Conservation (phyloP, 2,329 filamentous ascomycete genomes). For the Scortechinia acanthostroma region DNA sequence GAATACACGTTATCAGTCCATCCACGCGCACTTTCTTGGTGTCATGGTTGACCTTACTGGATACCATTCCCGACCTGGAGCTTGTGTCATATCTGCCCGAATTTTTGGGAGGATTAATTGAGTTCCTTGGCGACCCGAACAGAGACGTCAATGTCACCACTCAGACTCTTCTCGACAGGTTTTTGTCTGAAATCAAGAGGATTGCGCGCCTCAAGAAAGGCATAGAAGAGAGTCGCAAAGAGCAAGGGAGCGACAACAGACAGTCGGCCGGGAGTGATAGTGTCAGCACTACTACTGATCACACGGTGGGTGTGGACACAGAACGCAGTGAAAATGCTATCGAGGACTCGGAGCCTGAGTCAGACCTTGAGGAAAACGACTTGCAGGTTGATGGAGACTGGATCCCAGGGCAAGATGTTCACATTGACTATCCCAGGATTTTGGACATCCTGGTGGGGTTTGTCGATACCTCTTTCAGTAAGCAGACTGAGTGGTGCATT, state of each 20-base stretch:
- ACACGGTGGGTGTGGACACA: constrained; percentile 50
- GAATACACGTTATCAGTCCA: constrained; percentile 88
- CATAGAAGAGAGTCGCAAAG: constrained; percentile 52
- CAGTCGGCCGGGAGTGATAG: constrained; percentile 20
- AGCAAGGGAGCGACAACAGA: constrained; percentile 69
- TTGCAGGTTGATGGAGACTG: constrained; percentile 78
- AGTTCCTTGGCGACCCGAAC: constrained; percentile 86
- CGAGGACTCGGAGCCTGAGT: constrained; percentile 15
- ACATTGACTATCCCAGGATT: constrained; percentile 86
- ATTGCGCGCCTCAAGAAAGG: constrained; percentile 90
- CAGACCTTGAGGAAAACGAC: background rate
- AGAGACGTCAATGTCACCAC: constrained; percentile 91
- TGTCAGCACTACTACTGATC: background rate
- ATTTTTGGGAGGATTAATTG: constrained; percentile 82
- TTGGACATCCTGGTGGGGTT: constrained; percentile 86
- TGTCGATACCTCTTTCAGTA: constrained; percentile 74
- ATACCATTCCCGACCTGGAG: constrained; percentile 94
- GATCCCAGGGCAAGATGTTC: constrained; percentile 93
- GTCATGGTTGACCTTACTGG: constrained; percentile 87
- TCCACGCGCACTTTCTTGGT: constrained; percentile 93
- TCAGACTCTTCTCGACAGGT: constrained; percentile 80
- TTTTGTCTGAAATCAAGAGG: constrained; percentile 86
- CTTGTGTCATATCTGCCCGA: constrained; percentile 87
- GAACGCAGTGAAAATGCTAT: constrained; percentile 51
- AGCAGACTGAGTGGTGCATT: no score